phyloP scores from a whole-genome alignment of 345 rosid genomes.

The Jatropha curcas region DNA sequence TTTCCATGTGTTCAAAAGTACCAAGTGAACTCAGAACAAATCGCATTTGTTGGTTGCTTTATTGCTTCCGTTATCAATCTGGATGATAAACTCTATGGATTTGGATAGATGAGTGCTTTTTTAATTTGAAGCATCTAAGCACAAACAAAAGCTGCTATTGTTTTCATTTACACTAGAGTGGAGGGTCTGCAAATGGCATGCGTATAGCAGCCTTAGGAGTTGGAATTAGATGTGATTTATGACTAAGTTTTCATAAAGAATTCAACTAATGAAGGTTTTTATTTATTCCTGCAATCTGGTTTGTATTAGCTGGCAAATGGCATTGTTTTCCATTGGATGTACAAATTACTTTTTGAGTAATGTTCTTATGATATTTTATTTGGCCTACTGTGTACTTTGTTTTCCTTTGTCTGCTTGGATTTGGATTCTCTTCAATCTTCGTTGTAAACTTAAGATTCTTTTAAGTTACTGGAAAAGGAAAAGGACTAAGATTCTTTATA shows the following conservation, averaged over 20 bases:
- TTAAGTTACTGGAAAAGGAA: conserved; percentile 22
- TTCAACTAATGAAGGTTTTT: conserved; percentile 1
- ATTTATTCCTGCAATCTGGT: conserved; percentile 12
- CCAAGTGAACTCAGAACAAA: conserved; percentile 13
- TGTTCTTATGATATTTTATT: conserved; percentile 24
- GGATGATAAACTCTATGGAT: too few relatives aligned
- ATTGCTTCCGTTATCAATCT: too few relatives aligned
- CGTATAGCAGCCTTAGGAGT: conserved; percentile 35
- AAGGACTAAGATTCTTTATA: conserved; percentile 24
- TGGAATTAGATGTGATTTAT: conserved; percentile 1
- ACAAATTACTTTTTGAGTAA: conserved; percentile 37
- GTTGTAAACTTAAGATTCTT: conserved; percentile 13
- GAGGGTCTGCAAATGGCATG: conserved; percentile 27
- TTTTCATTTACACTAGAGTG: conserved; percentile 28
- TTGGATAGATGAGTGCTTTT: conserved; percentile 4
- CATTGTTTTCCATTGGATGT: conserved; percentile 38
- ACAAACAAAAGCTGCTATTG: conserved; percentile 30
- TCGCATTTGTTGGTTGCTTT: too few relatives aligned
- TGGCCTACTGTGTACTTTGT: conserved; percentile 10
- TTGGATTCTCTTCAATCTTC: conserved; percentile 17
- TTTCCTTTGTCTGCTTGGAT: conserved; percentile 12
- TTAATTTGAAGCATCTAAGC: not conserved
- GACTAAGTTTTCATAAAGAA: conserved; percentile 2
- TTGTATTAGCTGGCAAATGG: conserved; percentile 31
- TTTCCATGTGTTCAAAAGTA: conserved; percentile 1